A percentile compares a stretch with the other conserved stretches of the same genome.
Conservation (phyloP, 495 filamentous ascomycete species). For the Neurospora africana region DNA sequence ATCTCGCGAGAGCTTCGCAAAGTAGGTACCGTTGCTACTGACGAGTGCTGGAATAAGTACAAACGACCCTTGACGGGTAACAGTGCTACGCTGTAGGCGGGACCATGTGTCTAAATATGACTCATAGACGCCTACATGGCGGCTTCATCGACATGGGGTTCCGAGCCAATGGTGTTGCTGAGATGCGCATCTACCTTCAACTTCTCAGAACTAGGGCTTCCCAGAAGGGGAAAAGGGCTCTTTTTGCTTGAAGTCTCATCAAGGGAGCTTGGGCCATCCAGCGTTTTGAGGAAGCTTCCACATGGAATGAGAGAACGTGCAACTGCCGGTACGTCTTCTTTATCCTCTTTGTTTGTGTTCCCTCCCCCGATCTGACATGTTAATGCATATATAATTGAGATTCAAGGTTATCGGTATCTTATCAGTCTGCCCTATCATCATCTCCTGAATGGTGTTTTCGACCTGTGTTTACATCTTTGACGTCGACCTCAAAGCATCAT, state of each 20-base stretch:
- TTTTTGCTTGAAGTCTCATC: background rate
- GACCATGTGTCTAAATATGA: constrained; percentile 25
- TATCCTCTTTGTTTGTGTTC: background rate
- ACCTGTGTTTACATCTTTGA: constrained; percentile 9
- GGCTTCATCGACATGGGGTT: constrained; percentile 11
- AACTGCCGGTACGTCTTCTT: background rate
- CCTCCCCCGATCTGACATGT: background rate
- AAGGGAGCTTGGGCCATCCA: background rate
- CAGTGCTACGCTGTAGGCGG: constrained; percentile 4
- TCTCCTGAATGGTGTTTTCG: constrained; percentile 3
- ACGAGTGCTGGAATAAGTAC: background rate
- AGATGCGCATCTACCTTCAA: constrained; percentile 10
- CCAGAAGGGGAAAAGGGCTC: background rate
- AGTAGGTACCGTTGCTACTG: background rate
- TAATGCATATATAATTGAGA: background rate
- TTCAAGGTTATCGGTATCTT: background rate
- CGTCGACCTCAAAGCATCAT: constrained; percentile 11
- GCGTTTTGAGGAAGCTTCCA: background rate
- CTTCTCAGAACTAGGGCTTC: constrained; percentile 11
- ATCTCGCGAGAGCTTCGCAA: background rate
- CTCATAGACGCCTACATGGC: constrained; percentile 22
- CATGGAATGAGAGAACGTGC: background rate
- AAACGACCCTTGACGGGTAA: background rate
- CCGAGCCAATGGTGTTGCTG: constrained; percentile 12
- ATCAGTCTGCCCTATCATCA: background rate